phyloP scores from a whole-genome alignment of 371 early-diverging fungal species.

The Mucor irregularis region DNA sequence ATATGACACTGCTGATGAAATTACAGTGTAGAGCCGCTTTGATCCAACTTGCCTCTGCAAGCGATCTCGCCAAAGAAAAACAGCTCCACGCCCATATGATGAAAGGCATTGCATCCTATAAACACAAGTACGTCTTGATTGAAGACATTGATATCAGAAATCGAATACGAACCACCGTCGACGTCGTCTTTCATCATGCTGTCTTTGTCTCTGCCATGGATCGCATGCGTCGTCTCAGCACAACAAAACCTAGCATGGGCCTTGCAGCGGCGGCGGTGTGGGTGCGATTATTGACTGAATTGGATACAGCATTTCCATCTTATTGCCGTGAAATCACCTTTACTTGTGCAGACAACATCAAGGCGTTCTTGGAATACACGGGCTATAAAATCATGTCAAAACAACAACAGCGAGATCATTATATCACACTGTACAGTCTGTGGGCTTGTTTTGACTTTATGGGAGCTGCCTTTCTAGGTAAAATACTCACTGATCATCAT shows the following conservation, averaged over 20 bases:
- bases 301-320: slow-evolving; percentile 41
- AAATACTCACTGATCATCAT: slow-evolving; percentile 40
- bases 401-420: not conserved
- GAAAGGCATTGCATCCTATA: slow-evolving; percentile 43
- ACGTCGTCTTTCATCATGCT: slow-evolving; percentile 48
- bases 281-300: slow-evolving; percentile 35
- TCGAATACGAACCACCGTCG: slow-evolving; percentile 44
- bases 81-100: slow-evolving; percentile 40
- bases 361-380: slow-evolving; percentile 51
- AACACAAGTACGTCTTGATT: slow-evolving; percentile 48
- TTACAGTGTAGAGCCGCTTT: slow-evolving; percentile 44
- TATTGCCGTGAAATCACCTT: slow-evolving; percentile 48
- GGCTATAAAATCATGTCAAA: slow-evolving; percentile 38
- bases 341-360: slow-evolving; percentile 48
- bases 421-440: slow-evolving; percentile 31
- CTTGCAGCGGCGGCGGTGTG: slow-evolving; percentile 35
- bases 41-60: slow-evolving; percentile 18
- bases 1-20: slow-evolving; percentile 34
- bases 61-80: slow-evolving; percentile 28
- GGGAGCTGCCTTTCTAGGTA: slow-evolving; percentile 43
- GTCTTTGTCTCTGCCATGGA: slow-evolving; percentile 44
- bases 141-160: slow-evolving; percentile 53
- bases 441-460: slow-evolving; percentile 47
- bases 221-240: slow-evolving; percentile 17
- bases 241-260: not conserved